Percentiles rank a stretch among this genome's conserved stretches.
phyloP scores from a whole-genome alignment of 805 yeast genomes.

The Candida adriatica region DNA sequence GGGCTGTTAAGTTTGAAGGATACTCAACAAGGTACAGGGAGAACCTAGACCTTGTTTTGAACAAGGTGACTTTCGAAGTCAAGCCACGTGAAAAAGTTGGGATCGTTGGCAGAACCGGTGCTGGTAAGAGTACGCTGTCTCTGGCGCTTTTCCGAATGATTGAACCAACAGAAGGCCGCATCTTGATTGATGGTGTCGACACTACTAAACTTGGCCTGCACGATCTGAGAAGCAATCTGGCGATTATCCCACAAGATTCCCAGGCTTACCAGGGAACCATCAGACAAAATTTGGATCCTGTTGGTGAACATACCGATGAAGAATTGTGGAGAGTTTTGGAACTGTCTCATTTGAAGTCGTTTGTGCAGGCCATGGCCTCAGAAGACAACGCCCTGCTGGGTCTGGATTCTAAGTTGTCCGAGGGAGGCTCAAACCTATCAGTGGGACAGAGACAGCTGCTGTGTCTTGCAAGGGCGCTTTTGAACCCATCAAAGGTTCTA shows the following conservation, averaged over 20 bases:
- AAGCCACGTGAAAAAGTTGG: slow-evolving; percentile 81
- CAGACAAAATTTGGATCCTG: slow-evolving; percentile 84
- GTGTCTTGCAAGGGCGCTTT: slow-evolving; percentile 75
- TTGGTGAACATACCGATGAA: slow-evolving; percentile 55
- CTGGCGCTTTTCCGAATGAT: slow-evolving; percentile 80
- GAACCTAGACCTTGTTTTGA: slow-evolving; percentile 73
- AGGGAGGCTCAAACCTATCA: slow-evolving; percentile 67
- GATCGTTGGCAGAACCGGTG: slow-evolving; percentile 96
- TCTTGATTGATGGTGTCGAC: slow-evolving; percentile 63
- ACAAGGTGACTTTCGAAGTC: slow-evolving; percentile 55
- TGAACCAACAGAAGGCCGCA: slow-evolving; percentile 63
- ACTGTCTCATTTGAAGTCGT: slow-evolving; percentile 68
- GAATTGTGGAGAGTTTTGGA: slow-evolving; percentile 75
- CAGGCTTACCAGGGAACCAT: slow-evolving; percentile 86
- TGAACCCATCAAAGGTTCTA: slow-evolving; percentile 55
- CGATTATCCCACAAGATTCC: slow-evolving; percentile 92
- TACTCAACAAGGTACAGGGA: slow-evolving; percentile 81
- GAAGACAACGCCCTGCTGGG: slow-evolving; percentile 41
- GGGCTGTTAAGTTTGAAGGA: slow-evolving; percentile 57
- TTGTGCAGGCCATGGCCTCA: slow-evolving; percentile 42
- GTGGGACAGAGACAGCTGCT: slow-evolving; percentile 74
- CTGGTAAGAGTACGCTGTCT: slow-evolving; percentile 86
- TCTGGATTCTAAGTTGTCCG: slow-evolving; percentile 48
- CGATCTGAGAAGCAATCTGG: slow-evolving; percentile 69
- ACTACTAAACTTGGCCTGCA: slow-evolving; percentile 63